Evolutionary conservation across 1,284 basidiomycete genomes (phyloP), one percentile per base, ranked within the genome.

Genomic region (Neolentinus lepideus): DNA sequence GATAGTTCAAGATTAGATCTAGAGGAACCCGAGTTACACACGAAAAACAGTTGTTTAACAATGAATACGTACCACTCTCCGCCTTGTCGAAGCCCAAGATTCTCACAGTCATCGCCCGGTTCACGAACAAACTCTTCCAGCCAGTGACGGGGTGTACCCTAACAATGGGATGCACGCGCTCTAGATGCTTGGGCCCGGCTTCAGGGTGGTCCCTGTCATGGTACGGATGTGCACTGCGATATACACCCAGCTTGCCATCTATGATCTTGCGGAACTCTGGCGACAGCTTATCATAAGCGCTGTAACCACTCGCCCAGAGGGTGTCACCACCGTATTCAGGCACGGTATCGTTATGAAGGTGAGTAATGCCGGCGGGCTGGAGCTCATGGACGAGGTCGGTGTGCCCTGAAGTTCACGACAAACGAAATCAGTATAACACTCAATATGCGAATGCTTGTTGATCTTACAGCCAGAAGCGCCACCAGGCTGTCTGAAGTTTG

Each of bases 91-190:
- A 50, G 27, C 47, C 48, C 14, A 50, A 16, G n/a, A 50, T 50
- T 21, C 47, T 26, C 22, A 56, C 24, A 1, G 54, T 56, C 58
- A 24, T 55, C 52, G 55, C 56, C 29, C 31, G 67, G 60, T 69
- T 70, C 58, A 67, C 63, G 51, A 54, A 72, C 43, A 73, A 54
- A 14, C 67, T 67, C 61, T 73, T 73, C 71, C 70, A 73, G 3
- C 71, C 71, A 1, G 71, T 73, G 8, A 69, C 66, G 35, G 69
- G 72, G 60, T 73, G 72, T 22, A 69, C 60, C 14, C 70, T 60
- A 19, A 62, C 61, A 35, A 67, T 53, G 57, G 21, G 59, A 57
- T 22, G 60, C 25, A 16, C 59, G 59, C 14, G 51, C 21, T 50
- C 47, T 3, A 50, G 16, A 16, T 43, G n/a, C 38, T 43, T 43